phyloP scores from a whole-genome alignment of 768 basidiomycete genomes.

The Hygrocybe coccinea region DNA sequence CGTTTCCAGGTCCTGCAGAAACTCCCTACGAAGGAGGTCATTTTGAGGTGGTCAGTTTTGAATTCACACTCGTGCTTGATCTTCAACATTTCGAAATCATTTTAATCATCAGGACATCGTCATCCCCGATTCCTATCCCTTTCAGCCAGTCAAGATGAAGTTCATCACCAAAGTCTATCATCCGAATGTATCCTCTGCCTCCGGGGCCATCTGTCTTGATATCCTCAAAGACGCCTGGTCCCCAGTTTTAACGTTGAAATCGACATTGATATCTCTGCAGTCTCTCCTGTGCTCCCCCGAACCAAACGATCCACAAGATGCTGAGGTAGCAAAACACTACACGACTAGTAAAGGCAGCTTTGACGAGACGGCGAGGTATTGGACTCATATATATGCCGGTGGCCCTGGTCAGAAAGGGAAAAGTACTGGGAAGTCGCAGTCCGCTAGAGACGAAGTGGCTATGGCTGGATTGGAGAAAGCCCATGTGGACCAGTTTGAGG shows the following conservation, averaged over 20 bases:
- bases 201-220: conserved; percentile 92
- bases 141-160: conserved; percentile 97
- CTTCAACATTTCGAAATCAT: conserved; percentile 5
- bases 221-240: conserved; percentile 89
- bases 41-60: conserved; percentile 77
- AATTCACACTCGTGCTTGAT: conserved; percentile 7
- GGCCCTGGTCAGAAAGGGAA: conserved; percentile 51
- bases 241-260: conserved; percentile 92
- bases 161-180: conserved; percentile 97
- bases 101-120: conserved; percentile 82
- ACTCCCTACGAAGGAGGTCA: conserved; percentile 91
- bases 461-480: conserved; percentile 79
- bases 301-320: conserved; percentile 95
- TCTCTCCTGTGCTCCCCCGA: conserved; percentile 90
- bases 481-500: conserved; percentile 81
- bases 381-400: conserved; percentile 90
- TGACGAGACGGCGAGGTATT: conserved; percentile 88
- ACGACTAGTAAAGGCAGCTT: conserved; percentile 84
- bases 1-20: conserved; percentile 86
- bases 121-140: conserved; percentile 87
- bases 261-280: conserved; percentile 91
- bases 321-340: conserved; percentile 96
- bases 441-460: conserved; percentile 51
- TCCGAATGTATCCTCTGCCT: conserved; percentile 90
- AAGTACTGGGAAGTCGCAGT: conserved; percentile 40